These are phyloP conservation scores for Trematosphaeria pertusa DNA, from an alignment of 2,329 filamentous ascomycete species.

Conservation along the genomic window DNA sequence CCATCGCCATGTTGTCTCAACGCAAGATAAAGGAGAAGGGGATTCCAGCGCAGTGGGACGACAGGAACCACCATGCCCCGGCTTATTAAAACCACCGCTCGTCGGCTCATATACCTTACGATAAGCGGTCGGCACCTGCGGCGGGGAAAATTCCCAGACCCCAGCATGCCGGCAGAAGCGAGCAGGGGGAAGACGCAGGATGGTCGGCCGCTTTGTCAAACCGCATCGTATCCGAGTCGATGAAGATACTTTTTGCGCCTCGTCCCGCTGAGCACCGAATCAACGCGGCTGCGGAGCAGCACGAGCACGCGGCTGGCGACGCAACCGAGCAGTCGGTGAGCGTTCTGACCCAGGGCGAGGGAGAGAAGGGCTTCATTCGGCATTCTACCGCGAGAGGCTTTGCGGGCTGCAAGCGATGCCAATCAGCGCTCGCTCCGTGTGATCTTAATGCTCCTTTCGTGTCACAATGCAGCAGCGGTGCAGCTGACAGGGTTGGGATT, in stretches of 20 bases:
- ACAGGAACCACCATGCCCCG: slow-evolving; percentile 6
- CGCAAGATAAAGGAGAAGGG: neutral
- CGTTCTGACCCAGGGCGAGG: neutral
- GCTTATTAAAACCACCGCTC: neutral
- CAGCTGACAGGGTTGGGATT: too few relatives aligned
- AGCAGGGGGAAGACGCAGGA: slow-evolving; percentile 5
- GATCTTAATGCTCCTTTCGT: slow-evolving; percentile 1
- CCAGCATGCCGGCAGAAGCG: slow-evolving; percentile 1
- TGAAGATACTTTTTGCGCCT: neutral
- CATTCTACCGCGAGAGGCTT: neutral
- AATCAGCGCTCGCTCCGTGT: slow-evolving; percentile 3
- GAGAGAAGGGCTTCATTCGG: neutral
- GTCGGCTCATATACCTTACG: neutral
- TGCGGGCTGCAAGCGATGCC: slow-evolving; percentile 4
- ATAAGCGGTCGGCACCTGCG: neutral
- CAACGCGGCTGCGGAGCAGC: neutral
- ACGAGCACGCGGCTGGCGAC: neutral
- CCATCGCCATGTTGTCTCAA: neutral
- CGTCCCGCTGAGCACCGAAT: neutral
- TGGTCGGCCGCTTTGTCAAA: neutral
- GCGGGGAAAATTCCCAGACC: slow-evolving; percentile 10
- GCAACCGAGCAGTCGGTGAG: slow-evolving; percentile 6
- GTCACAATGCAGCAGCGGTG: neutral
- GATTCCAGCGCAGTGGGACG: slow-evolving; percentile 2
- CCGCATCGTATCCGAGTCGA: neutral